These are phyloP conservation scores for Emydomyces testavorans DNA, from an alignment of 2,329 filamentous ascomycete genomes.

Conservation along the genomic window DNA sequence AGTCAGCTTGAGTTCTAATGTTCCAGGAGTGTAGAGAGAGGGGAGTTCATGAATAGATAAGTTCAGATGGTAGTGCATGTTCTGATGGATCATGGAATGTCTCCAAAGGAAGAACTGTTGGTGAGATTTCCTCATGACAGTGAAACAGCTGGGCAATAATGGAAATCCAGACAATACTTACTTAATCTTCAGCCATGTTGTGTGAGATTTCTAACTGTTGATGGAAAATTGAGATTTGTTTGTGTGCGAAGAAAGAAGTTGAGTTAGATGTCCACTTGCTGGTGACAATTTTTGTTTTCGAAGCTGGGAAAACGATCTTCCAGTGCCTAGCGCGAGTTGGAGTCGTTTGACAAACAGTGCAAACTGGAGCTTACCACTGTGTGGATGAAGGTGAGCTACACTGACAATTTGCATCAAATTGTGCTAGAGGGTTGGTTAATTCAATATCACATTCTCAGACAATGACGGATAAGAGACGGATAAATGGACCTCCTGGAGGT, in stretches of 20 bases:
- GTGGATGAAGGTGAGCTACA: too few relatives aligned
- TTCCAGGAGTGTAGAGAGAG: constrained; percentile 13
- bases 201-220: neutral
- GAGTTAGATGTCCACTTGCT: too few relatives aligned
- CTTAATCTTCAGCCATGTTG: neutral
- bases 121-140: constrained; percentile 41
- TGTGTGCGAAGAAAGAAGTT: neutral
- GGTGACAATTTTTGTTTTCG: neutral
- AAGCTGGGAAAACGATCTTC: constrained; percentile 8
- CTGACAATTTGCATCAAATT: neutral
- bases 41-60: constrained; percentile 5
- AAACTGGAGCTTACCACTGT: constrained; percentile 23
- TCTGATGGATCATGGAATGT: constrained; percentile 44
- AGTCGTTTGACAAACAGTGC: constrained; percentile 27
- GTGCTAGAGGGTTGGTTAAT: neutral
- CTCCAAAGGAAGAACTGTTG: constrained; percentile 44
- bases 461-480: constrained; percentile 76
- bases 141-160: neutral
- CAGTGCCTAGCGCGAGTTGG: neutral
- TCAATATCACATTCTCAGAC: constrained; percentile 14
- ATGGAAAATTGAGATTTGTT: neutral
- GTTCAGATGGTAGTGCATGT: constrained; percentile 53
- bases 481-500: constrained; percentile 73
- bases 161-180: neutral
- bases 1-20: neutral